phyloP scores from a whole-genome alignment of 139 green algal genomes.

The Pleodorina starrii region DNA sequence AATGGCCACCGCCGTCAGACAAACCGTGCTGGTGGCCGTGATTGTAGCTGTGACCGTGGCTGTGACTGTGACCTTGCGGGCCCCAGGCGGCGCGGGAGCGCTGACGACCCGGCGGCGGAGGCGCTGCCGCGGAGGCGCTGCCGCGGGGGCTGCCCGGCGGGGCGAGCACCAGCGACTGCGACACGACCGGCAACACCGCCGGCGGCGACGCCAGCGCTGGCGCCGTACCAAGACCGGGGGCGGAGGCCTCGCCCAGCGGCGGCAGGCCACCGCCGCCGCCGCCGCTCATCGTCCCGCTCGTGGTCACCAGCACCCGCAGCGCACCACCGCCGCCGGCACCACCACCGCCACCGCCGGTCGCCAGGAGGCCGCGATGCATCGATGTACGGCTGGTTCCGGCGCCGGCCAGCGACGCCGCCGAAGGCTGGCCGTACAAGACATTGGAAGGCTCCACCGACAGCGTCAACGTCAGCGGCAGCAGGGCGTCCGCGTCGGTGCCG shows the following conservation, averaged over 20 bases:
- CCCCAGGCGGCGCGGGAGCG: background rate
- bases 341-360: background rate
- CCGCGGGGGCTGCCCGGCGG: background rate
- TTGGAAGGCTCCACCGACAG: conserved; percentile 17
- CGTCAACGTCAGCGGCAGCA: background rate
- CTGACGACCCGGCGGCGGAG: background rate
- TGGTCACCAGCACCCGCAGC: background rate
- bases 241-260: background rate
- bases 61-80: too few species aligned
- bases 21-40: background rate
- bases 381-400: background rate
- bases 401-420: background rate
- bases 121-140: background rate
- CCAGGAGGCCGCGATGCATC: background rate
- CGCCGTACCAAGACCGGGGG: background rate
- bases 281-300: background rate
- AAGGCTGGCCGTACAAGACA: background rate
- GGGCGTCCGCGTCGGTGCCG: background rate
- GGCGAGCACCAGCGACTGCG: background rate
- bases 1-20: background rate
- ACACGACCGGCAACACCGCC: background rate
- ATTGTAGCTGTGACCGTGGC: too few species aligned
- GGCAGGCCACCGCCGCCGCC: background rate
- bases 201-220: background rate
- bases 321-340: background rate